phyloP scores from a whole-genome alignment of 2,329 filamentous ascomycete genomes.

The Cladophialophora exuberans region DNA sequence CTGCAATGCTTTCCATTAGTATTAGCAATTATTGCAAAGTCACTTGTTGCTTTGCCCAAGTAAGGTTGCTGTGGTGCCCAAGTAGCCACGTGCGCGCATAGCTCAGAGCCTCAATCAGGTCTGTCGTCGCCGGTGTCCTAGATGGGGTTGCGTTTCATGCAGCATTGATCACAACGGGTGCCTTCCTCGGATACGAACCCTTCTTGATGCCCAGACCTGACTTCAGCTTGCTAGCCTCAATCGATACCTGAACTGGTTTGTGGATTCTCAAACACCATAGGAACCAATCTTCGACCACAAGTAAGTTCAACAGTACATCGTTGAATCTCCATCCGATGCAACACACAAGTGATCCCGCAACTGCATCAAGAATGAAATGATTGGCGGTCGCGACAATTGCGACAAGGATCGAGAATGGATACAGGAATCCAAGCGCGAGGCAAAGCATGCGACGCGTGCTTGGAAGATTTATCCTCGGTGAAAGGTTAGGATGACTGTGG shows the following conservation, averaged over 20 bases:
- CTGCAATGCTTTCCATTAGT: too few relatives aligned
- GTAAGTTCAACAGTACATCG: slow-evolving; percentile 61
- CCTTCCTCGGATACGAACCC: slow-evolving; percentile 11
- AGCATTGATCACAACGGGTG: neutral
- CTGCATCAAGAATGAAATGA: slow-evolving; percentile 72
- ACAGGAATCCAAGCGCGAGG: slow-evolving; percentile 60
- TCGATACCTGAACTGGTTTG: slow-evolving; percentile 54
- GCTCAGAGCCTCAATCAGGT: neutral
- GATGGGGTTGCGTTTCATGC: neutral
- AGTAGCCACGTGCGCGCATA: neutral
- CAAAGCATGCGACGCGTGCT: slow-evolving; percentile 57
- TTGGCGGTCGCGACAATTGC: slow-evolving; percentile 74
- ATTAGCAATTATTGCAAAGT: too few relatives aligned
- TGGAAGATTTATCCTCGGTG: slow-evolving; percentile 45
- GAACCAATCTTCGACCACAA: slow-evolving; percentile 70
- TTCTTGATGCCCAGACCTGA: neutral
- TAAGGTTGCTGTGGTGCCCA: neutral
- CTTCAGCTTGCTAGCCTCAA: neutral
- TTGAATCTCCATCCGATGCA: slow-evolving; percentile 64
- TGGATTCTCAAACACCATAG: slow-evolving; percentile 65
- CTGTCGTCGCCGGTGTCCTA: neutral
- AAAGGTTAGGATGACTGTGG: slow-evolving; percentile 32
- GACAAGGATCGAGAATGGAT: slow-evolving; percentile 66
- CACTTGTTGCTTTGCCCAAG: too few relatives aligned
- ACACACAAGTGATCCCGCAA: slow-evolving; percentile 69